phyloP scores from a whole-genome alignment of 768 basidiomycete species.

The Rhodotorula sphaerocarpa region DNA sequence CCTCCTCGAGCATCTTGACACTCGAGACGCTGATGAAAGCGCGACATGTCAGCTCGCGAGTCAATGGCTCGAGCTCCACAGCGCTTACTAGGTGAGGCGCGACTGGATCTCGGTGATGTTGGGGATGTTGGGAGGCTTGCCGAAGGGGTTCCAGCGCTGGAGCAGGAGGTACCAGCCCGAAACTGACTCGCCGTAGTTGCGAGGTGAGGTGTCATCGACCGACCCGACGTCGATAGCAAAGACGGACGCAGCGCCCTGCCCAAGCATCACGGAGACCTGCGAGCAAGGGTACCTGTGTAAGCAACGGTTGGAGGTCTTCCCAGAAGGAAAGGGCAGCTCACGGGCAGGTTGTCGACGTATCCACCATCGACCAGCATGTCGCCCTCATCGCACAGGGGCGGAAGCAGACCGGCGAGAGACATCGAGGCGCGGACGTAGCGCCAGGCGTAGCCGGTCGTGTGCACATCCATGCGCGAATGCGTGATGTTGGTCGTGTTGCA shows the following conservation, averaged over 20 bases:
- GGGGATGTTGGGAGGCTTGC: slow-evolving; percentile 61
- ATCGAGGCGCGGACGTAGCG: slow-evolving; percentile 89
- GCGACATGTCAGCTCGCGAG: neutral
- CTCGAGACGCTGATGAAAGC: slow-evolving; percentile 67
- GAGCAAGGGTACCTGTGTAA: too few relatives aligned
- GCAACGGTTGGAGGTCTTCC: slow-evolving; percentile 1
- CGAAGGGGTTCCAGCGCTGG: slow-evolving; percentile 85
- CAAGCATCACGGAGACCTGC: slow-evolving; percentile 81
- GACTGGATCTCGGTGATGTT: slow-evolving; percentile 89
- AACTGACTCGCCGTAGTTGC: slow-evolving; percentile 87
- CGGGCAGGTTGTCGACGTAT: slow-evolving; percentile 67
- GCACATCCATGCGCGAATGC: slow-evolving; percentile 91
- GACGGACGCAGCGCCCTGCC: slow-evolving; percentile 78
- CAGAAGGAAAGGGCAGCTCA: slow-evolving; percentile 43
- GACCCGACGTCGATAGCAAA: slow-evolving; percentile 89
- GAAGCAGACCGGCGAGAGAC: slow-evolving; percentile 89
- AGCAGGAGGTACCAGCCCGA: slow-evolving; percentile 94
- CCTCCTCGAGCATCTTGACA: slow-evolving; percentile 87
- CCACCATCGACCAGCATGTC: slow-evolving; percentile 69
- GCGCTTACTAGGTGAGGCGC: slow-evolving; percentile 81
- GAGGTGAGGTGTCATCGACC: slow-evolving; percentile 89
- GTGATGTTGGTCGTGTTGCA: slow-evolving; percentile 97
- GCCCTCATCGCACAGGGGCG: slow-evolving; percentile 89
- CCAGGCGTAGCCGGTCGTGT: slow-evolving; percentile 99
- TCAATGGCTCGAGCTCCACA: neutral